Evolutionary conservation across 1,139 yeast species (phyloP).

Genomic region (Citeromyces siamensis): DNA sequence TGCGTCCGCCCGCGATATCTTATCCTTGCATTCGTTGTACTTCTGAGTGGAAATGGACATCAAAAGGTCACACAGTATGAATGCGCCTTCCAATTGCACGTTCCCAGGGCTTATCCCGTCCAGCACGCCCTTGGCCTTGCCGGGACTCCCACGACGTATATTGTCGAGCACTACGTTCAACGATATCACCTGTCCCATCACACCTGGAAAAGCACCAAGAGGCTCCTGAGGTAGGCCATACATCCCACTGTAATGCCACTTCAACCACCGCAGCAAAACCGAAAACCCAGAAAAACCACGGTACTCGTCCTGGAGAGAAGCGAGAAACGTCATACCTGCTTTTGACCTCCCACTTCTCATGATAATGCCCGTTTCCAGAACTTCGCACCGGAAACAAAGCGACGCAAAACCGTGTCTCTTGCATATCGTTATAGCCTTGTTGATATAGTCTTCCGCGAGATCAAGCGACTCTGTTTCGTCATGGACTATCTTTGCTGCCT

Average conservation of each 20-base stretch:
- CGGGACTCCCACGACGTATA: slow-evolving; percentile 21
- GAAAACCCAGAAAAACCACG: slow-evolving; percentile 10
- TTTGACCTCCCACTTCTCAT: slow-evolving; percentile 12
- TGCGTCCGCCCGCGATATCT: slow-evolving; percentile 17
- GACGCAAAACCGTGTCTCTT: slow-evolving; percentile 13
- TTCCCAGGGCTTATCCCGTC: slow-evolving; percentile 10
- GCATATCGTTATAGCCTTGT: slow-evolving; percentile 25
- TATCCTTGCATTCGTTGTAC: slow-evolving; percentile 13
- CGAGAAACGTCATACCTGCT: slow-evolving; percentile 14
- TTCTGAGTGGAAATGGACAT: slow-evolving; percentile 19
- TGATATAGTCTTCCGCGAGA: slow-evolving; percentile 28
- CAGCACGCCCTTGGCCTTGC: slow-evolving; percentile 11
- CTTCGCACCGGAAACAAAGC: slow-evolving; percentile 20
- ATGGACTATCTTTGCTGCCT: slow-evolving; percentile 24
- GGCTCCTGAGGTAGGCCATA: slow-evolving; percentile 17
- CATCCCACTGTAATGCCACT: slow-evolving; percentile 19
- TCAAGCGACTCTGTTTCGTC: slow-evolving; percentile 27
- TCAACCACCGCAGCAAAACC: slow-evolving; percentile 19
- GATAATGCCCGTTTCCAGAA: slow-evolving; percentile 23
- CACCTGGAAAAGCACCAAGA: slow-evolving; percentile 11
- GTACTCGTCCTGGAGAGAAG: slow-evolving; percentile 17
- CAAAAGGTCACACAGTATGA: slow-evolving; percentile 16
- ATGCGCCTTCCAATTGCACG: slow-evolving; percentile 22
- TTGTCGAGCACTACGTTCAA: slow-evolving; percentile 14
- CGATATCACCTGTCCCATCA: slow-evolving; percentile 16